Evolutionary conservation across 225 moss, liverwort and hornwort species (phyloP), one percentile per base, ranked within the genome.

Genomic region (Physcomitrium patens): DNA sequence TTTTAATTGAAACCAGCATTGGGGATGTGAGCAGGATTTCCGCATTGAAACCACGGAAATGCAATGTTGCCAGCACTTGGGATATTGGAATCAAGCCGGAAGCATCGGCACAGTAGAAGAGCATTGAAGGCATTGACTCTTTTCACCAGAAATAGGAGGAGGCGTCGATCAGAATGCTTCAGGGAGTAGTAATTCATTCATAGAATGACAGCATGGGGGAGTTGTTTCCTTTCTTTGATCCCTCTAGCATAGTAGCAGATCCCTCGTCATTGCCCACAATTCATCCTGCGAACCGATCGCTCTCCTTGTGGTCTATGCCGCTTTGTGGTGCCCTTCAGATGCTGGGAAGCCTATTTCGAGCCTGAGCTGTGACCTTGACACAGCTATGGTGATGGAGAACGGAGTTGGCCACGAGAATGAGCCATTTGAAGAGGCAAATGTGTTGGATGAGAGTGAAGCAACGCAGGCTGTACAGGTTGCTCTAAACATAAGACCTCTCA

Each of bases 391-490:
- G 74, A 82, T 82, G 82, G 78, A 82, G 64, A 70, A 65, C 74
- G 82, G 74, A 44, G 59, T 50, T 64, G 63, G 53, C 37, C 27
- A 65, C 10, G 82, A 78, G 50, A 69, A 50, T 58, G 74, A 70
- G 78, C 45, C 69, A 62, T 69, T 52, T 45, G 82, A 78, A 70
- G 78, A 63, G 50, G 82, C 77, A 44, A 53, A 26, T 67, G 37
- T 69, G 42, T n/a, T 66, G 44, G 19, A 41, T 77, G 92, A 92
- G 65, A 83, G 82, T 78, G 88, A 92, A 63, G 78, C 86, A 28
- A 92, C 90, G 15, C 83, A 90, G 71, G 92, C 92, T 48, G 90
- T 92, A 50, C 88, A 92, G 75, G 92, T 92, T 18, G 92, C 92
- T 45, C 50, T 92, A n/a, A 90, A 90, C 65, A 80, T 92, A 53